Conservation (phyloP, 106 monocot species). For the Dioscorea zingiberensis region DNA sequence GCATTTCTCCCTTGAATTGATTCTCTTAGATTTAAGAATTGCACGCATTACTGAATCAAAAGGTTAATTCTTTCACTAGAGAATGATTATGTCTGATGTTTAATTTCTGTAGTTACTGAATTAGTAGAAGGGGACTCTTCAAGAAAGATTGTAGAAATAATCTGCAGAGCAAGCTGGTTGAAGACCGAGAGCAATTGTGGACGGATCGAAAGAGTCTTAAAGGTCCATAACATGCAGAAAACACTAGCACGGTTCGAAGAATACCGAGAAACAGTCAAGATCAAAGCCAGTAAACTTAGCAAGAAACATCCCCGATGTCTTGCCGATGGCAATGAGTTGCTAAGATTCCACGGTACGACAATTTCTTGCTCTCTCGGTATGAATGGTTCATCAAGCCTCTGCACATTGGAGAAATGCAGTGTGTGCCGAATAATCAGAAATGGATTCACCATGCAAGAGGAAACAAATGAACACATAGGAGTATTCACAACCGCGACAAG, state of each 20-base stretch:
- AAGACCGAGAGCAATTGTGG: constrained; percentile 63
- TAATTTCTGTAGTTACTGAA: constrained; percentile 55
- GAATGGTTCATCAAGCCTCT: constrained; percentile 62
- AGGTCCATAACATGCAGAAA: constrained; percentile 90
- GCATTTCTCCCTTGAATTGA: neutral
- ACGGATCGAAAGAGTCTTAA: constrained; percentile 77
- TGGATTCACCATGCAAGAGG: constrained; percentile 62
- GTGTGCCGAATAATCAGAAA: constrained; percentile 63
- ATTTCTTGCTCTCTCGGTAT: constrained; percentile 67
- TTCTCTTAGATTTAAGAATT: too few species aligned
- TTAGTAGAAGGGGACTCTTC: constrained; percentile 91
- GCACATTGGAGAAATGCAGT: constrained; percentile 59
- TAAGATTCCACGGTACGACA: constrained; percentile 81
- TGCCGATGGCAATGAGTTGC: constrained; percentile 91
- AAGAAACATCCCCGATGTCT: constrained; percentile 97
- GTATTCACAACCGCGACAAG: constrained; percentile 93
- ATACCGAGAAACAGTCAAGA: constrained; percentile 72
- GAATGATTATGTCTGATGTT: too few species aligned
- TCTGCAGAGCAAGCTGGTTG: constrained; percentile 75
- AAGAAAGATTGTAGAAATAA: constrained; percentile 93
- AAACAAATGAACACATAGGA: constrained; percentile 41
- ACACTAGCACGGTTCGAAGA: constrained; percentile 86
- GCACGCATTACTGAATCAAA: too few species aligned
- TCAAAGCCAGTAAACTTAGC: constrained; percentile 62
- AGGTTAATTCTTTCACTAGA: too few species aligned